Conservation (phyloP, 169 alveolate genomes). For the Plasmodium reichenowi region DNA sequence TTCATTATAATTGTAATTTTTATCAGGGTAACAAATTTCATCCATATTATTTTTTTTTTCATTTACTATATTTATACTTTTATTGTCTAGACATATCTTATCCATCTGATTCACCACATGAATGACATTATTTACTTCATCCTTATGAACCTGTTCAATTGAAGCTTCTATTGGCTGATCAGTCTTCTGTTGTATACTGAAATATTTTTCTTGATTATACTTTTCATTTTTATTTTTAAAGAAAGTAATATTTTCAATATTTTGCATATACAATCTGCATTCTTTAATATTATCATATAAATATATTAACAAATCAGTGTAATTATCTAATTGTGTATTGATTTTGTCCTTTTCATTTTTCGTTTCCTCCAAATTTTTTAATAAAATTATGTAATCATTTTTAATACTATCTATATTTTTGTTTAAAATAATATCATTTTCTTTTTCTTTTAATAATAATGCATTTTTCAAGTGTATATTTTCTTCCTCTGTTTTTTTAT, state of each 20-base stretch:
- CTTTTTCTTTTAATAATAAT: constrained; percentile 29
- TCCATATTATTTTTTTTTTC: too few species aligned
- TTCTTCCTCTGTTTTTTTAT: constrained; percentile 31
- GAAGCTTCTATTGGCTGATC: neutral
- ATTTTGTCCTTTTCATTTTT: constrained; percentile 20
- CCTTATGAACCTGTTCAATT: neutral
- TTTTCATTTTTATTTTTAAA: constrained; percentile 24
- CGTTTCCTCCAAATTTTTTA: constrained; percentile 7
- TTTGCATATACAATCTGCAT: constrained; percentile 54
- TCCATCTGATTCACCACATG: too few species aligned
- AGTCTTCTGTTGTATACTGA: neutral
- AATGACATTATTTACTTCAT: neutral
- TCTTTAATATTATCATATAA: constrained; percentile 48
- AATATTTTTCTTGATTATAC: neutral
- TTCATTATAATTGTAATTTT: too few species aligned
- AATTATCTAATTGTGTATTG: constrained; percentile 21
- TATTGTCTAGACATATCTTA: too few species aligned
- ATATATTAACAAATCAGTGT: constrained; percentile 60
- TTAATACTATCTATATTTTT: constrained; percentile 17
- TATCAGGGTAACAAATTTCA: too few species aligned
- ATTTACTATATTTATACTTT: too few species aligned
- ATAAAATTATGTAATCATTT: constrained; percentile 10
- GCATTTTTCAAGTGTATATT: neutral
- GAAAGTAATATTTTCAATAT: constrained; percentile 24
- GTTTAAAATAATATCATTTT: neutral